Base-by-base conservation (phyloP, 2,329 filamentous ascomycete genomes). In the Scedosporium dehoogii region DNA sequence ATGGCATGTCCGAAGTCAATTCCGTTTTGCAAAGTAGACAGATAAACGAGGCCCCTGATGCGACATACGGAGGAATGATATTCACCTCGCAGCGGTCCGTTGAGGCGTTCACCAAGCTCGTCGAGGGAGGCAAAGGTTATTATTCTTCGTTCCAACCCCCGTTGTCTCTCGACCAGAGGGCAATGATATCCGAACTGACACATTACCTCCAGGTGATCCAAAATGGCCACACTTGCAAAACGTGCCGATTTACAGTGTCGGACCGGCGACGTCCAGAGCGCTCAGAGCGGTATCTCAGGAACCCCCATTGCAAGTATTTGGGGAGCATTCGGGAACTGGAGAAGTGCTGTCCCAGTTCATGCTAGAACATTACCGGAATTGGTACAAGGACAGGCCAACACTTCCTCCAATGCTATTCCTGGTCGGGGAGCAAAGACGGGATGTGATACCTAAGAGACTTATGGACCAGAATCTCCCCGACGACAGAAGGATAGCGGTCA, bases 81-180 rank as follows among this genome's bases (percentile, higher is more conserved):
- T 93, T 94, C 70, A 94, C 90, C 1, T 92, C 89, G 6, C 91
- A 94, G 72, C 82, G 90, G 58, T 89, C 91, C 1, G 90, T 94
- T 2, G 91, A 94, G 71, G 89, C 88, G 0, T 91, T 94, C 69
- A 76, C 83, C 3, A 77, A 81, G 56, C 75, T 91, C 7, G 80
- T 91, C 0, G 75, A 81, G 14, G 81, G 84, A 38, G 76, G 83
- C 25, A 74, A 75, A 70, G 74, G 73, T 73, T 65, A 65, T 68
- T 59, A 23, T 27, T 55, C 5, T n/a, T 21, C 51, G 27, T 38
- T 14, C 27, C 29, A 27, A 41, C 4, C 33, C 33, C 33, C n/a
- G 5, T 14, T 10, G 21, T n/a, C 29, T 41, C 16, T 48, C n/a
- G 9, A 10, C 18, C 29, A n/a, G 57, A 25, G 57, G 6, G 33